Percentiles rank a stretch among this genome's conserved stretches.
phyloP scores from a whole-genome alignment of 1,284 basidiomycete genomes.

The Mycosarcoma maydis region DNA sequence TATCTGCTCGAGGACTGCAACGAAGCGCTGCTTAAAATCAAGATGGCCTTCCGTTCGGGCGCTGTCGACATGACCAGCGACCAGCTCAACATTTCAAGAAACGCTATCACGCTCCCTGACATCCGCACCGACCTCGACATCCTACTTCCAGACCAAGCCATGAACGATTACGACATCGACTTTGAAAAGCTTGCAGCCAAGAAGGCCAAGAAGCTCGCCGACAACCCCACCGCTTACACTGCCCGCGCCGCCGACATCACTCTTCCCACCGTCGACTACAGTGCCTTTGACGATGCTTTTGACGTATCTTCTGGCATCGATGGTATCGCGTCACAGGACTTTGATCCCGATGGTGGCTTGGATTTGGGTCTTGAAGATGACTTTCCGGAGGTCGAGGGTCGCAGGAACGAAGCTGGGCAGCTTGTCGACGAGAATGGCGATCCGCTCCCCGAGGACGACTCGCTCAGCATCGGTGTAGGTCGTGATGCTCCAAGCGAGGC shows the following conservation, averaged over 20 bases:
- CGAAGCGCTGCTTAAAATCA: constrained; percentile 92
- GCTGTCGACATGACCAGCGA: constrained; percentile 94
- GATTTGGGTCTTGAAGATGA: constrained; percentile 69
- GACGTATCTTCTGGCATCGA: constrained; percentile 50
- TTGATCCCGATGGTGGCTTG: constrained; percentile 64
- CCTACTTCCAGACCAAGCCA: constrained; percentile 75
- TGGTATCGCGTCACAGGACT: constrained; percentile 55
- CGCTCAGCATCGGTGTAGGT: constrained; percentile 60
- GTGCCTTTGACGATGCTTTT: constrained; percentile 48
- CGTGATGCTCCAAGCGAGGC: constrained; percentile 57
- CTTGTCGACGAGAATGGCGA: constrained; percentile 56
- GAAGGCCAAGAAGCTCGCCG: constrained; percentile 33
- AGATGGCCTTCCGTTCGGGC: constrained; percentile 93
- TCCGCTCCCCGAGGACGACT: constrained; percentile 67
- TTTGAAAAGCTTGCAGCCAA: constrained; percentile 79
- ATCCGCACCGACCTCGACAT: constrained; percentile 79
- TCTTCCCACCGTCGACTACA: constrained; percentile 50
- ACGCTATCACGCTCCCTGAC: constrained; percentile 83
- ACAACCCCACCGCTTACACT: constrained; percentile 45
- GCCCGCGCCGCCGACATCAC: constrained; percentile 81
- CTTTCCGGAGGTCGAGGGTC: constrained; percentile 65
- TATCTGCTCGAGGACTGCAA: constrained; percentile 98
- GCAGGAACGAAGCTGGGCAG: constrained; percentile 45
- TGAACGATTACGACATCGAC: constrained; percentile 54
- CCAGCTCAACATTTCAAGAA: constrained; percentile 84